Evolutionary conservation across 257 asterid genomes (phyloP).

Genomic region (Primulina eburnea): DNA sequence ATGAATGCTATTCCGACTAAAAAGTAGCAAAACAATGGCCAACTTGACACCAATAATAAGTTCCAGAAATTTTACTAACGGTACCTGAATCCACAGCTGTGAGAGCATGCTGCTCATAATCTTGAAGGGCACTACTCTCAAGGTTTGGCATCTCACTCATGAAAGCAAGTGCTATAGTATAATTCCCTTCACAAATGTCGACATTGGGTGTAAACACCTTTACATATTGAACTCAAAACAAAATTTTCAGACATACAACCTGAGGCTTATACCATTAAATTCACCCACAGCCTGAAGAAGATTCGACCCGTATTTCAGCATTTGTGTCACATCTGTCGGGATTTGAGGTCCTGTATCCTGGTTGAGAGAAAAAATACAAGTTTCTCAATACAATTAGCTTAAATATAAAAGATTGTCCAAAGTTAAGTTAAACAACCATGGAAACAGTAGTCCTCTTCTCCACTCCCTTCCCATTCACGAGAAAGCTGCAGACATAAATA

Average conservation of each 20-base stretch:
- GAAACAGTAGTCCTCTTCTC: slow-evolving; percentile 55
- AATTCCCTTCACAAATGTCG: slow-evolving; percentile 60
- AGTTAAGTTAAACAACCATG: slow-evolving; percentile 47
- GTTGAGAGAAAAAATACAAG: slow-evolving; percentile 21
- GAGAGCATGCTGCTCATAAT: slow-evolving; percentile 62
- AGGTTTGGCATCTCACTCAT: slow-evolving; percentile 52
- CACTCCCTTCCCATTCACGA: slow-evolving; percentile 79
- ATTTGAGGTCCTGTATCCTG: slow-evolving; percentile 86
- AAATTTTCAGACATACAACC: slow-evolving; percentile 16
- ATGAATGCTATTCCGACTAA: slow-evolving; percentile 9
- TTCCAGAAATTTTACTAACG: background rate
- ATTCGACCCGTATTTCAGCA: slow-evolving; percentile 79
- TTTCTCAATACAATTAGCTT: slow-evolving; percentile 7
- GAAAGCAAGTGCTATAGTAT: slow-evolving; percentile 59
- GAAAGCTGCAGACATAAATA: slow-evolving; percentile 61
- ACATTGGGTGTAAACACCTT: slow-evolving; percentile 25
- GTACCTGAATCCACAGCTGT: slow-evolving; percentile 73
- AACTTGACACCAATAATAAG: slow-evolving; percentile 6
- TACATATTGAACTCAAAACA: slow-evolving; percentile 17
- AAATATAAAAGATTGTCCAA: background rate
- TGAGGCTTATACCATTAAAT: slow-evolving; percentile 56
- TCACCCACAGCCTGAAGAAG: slow-evolving; percentile 93
- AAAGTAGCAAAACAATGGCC: slow-evolving; percentile 14
- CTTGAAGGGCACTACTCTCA: slow-evolving; percentile 48
- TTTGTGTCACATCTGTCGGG: slow-evolving; percentile 60